A percentile compares a stretch with the other conserved stretches of the same genome.
These are phyloP conservation scores for Smallanthus sonchifolius DNA, from an alignment of 129 eudicot species.

Conservation along the genomic window DNA sequence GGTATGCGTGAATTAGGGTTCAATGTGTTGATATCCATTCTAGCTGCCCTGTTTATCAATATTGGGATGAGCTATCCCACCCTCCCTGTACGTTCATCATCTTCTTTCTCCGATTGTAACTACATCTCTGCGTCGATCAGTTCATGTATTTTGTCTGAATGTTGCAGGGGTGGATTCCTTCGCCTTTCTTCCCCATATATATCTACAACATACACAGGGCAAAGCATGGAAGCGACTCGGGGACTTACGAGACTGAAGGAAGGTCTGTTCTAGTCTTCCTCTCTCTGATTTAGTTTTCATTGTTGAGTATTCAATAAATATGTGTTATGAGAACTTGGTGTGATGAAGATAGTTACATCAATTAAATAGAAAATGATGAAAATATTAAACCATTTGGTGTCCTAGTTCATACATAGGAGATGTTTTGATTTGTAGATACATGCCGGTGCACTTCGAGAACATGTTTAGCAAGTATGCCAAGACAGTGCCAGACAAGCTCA, in stretches of 20 bases:
- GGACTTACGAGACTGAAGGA: constrained; percentile 75
- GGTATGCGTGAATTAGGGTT: constrained; percentile 71
- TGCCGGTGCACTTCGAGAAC: constrained; percentile 75
- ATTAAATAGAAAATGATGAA: too few relatives aligned
- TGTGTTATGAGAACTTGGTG: too few relatives aligned
- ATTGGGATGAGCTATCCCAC: constrained; percentile 61
- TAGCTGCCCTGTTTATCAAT: constrained; percentile 57
- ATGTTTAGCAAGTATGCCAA: constrained; percentile 76
- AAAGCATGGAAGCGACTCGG: constrained; percentile 88
- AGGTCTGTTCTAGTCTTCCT: constrained; percentile 36
- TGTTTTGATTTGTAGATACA: constrained; percentile 40
- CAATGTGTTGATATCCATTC: constrained; percentile 44
- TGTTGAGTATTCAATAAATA: too few relatives aligned
- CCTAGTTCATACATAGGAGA: too few relatives aligned
- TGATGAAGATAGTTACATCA: too few relatives aligned
- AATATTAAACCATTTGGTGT: neutral
- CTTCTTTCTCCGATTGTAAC: neutral
- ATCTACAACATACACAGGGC: constrained; percentile 63
- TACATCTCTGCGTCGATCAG: neutral
- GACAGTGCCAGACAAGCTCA: constrained; percentile 65
- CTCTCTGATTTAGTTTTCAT: too few relatives aligned
- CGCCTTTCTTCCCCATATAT: constrained; percentile 66
- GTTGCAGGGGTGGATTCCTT: constrained; percentile 81
- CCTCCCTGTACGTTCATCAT: constrained; percentile 57
- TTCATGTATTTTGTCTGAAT: neutral